These are phyloP conservation scores for Agaricus subrufescens DNA, from an alignment of 768 basidiomycete genomes.

Conservation along the genomic window DNA sequence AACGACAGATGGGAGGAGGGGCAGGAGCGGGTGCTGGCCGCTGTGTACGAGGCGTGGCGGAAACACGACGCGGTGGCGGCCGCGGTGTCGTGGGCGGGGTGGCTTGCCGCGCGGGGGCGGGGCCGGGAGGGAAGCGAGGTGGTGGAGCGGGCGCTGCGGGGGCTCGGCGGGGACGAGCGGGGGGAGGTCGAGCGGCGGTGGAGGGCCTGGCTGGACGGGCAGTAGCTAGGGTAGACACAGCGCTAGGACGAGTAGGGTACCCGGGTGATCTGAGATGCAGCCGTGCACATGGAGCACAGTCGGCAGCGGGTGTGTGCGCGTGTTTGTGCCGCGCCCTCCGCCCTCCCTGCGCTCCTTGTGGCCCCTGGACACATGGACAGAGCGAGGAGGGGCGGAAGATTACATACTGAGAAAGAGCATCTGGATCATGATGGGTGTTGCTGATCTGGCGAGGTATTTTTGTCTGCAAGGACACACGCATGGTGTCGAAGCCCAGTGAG, in stretches of 20 bases:
- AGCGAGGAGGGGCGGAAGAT: conserved; percentile 6
- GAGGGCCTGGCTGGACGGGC: conserved; percentile 12
- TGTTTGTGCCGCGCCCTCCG: not conserved
- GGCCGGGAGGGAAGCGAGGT: conserved; percentile 36
- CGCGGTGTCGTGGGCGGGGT: conserved; percentile 39
- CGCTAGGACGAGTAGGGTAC: not conserved
- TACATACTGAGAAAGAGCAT: conserved; percentile 11
- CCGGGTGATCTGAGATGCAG: conserved; percentile 6
- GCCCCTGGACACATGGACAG: not conserved
- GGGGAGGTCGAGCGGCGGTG: conserved; percentile 31
- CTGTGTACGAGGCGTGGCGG: conserved; percentile 42
- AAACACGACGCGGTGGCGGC: conserved; percentile 31
- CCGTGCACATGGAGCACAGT: conserved; percentile 10
- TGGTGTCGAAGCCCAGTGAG: conserved; percentile 11
- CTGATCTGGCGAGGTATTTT: conserved; percentile 8
- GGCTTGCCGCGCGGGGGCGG: conserved; percentile 37
- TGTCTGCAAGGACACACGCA: conserved; percentile 8
- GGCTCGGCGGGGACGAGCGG: conserved; percentile 22
- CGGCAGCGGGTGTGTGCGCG: not conserved
- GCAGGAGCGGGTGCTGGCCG: conserved; percentile 20
- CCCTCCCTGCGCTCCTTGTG: not conserved
- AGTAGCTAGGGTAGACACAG: not conserved
- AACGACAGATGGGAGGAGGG: conserved; percentile 18
- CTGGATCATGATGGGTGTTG: conserved; percentile 12
- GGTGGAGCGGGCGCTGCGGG: conserved; percentile 26